Percentiles rank a stretch among this genome's conserved stretches.
Evolutionary conservation across 2,329 filamentous ascomycete genomes (phyloP).

Genomic region (Penicillium sp.): DNA sequence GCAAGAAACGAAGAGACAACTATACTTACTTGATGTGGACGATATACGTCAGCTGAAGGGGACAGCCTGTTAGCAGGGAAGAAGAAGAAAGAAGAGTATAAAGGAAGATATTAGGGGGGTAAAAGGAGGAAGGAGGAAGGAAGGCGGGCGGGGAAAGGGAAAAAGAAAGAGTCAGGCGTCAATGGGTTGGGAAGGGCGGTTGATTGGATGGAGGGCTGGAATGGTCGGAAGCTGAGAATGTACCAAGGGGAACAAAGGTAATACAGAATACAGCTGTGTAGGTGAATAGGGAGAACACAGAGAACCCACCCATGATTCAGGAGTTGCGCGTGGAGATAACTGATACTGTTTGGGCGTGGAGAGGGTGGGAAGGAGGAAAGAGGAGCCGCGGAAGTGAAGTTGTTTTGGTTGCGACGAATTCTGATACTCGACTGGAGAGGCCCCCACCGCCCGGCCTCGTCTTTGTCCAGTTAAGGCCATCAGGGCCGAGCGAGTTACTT

Average conservation of each 20-base stretch:
- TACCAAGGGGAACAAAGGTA: constrained; percentile 20
- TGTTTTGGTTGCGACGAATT: background rate
- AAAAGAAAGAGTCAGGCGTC: constrained; percentile 4
- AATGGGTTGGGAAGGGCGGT: constrained; percentile 11
- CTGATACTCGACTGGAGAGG: background rate
- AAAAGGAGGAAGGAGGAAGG: constrained; percentile 4
- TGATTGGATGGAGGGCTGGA: constrained; percentile 22
- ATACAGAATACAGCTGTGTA: background rate
- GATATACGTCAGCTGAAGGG: constrained; percentile 47
- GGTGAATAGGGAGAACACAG: constrained; percentile 10
- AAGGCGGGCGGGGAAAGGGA: constrained; percentile 6
- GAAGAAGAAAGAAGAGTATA: constrained; percentile 8
- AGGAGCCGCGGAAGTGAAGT: background rate
- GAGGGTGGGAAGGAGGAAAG: background rate
- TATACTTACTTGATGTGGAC: constrained; percentile 45
- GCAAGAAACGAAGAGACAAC: constrained; percentile 14
- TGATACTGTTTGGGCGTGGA: background rate
- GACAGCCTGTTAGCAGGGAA: constrained; percentile 12
- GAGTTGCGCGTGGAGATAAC: background rate
- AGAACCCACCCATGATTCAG: constrained; percentile 14
- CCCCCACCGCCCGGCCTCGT: background rate
- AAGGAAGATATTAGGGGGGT: constrained; percentile 6
- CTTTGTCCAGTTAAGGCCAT: background rate
- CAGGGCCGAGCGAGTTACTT: background rate
- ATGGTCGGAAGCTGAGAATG: constrained; percentile 22